These are phyloP conservation scores for Mrakia blollopis DNA, from an alignment of 768 basidiomycete genomes.

Conservation along the genomic window DNA sequence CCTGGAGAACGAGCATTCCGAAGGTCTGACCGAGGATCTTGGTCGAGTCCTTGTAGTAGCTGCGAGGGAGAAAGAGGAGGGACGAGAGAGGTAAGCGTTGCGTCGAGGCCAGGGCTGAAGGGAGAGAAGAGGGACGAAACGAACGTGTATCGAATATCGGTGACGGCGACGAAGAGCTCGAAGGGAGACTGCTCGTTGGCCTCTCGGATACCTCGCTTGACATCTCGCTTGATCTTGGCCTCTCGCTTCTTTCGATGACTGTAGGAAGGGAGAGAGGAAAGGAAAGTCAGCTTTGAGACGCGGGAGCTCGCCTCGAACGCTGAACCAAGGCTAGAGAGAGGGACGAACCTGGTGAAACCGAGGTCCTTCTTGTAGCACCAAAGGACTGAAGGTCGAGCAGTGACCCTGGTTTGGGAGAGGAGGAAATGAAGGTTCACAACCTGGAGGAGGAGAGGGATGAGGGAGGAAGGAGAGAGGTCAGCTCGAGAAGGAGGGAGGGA, in stretches of 20 bases:
- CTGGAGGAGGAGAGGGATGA: slow-evolving; percentile 44
- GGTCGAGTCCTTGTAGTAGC: slow-evolving; percentile 94
- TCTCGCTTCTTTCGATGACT: slow-evolving; percentile 96
- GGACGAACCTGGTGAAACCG: slow-evolving; percentile 79
- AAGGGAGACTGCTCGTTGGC: slow-evolving; percentile 94
- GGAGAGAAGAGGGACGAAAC: slow-evolving; percentile 40
- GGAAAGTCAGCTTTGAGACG: background rate
- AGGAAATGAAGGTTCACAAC: slow-evolving; percentile 94
- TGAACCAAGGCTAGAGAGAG: background rate
- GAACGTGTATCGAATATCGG: slow-evolving; percentile 94
- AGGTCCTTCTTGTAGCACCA: slow-evolving; percentile 99
- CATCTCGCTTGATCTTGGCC: slow-evolving; percentile 91
- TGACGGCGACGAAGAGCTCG: slow-evolving; percentile 97
- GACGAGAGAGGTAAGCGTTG: background rate
- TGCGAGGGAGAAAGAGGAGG: slow-evolving; percentile 36
- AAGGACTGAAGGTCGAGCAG: slow-evolving; percentile 80
- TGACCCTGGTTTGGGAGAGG: slow-evolving; percentile 83
- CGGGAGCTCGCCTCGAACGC: background rate
- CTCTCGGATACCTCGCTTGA: slow-evolving; percentile 89
- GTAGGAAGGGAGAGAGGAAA: background rate
- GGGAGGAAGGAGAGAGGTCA: background rate
- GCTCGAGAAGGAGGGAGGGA: background rate
- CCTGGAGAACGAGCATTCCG: slow-evolving; percentile 94
- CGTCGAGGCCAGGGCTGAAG: background rate
- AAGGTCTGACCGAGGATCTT: slow-evolving; percentile 97